phyloP scores from a whole-genome alignment of 176 grass and related monocot species.

The Oryza meyeriana region DNA sequence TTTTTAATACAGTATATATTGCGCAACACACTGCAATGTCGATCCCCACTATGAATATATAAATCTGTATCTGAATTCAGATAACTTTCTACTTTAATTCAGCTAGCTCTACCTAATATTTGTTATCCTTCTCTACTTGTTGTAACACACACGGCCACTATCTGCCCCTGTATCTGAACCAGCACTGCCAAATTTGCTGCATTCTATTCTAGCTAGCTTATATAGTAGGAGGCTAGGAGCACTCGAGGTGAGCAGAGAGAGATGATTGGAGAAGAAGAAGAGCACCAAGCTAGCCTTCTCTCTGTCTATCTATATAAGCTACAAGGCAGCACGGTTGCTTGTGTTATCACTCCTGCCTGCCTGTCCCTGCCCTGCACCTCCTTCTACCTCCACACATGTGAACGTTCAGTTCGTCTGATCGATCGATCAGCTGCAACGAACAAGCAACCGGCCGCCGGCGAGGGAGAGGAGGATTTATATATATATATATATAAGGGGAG shows the following conservation, averaged over 20 bases:
- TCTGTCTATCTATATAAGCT: conserved; percentile 17
- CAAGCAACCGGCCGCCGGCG: not conserved
- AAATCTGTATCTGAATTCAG: not conserved
- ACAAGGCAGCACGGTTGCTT: conserved; percentile 22
- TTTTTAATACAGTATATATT: not conserved
- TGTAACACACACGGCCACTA: not conserved
- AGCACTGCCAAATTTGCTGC: not conserved
- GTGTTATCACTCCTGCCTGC: conserved; percentile 16
- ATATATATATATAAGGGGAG: not conserved
- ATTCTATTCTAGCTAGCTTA: not conserved
- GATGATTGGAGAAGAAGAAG: not conserved
- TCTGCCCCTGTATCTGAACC: conserved; percentile 7
- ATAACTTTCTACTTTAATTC: conserved; percentile 5
- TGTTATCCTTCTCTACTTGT: not conserved
- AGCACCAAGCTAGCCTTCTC: not conserved
- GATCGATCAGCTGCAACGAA: not conserved
- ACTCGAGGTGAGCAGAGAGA: not conserved
- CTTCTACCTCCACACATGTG: conserved; percentile 5
- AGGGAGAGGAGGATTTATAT: not conserved
- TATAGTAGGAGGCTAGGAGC: not conserved
- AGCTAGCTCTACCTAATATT: conserved; percentile 32
- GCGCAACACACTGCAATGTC: conserved; percentile 19
- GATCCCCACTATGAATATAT: conserved; percentile 21
- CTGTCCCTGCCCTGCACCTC: conserved; percentile 35
- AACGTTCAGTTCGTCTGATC: not conserved